A percentile compares a stretch with the other conserved stretches of the same genome.
Conservation (phyloP, 2,329 filamentous ascomycete species). For the Pezicula radicicola region DNA sequence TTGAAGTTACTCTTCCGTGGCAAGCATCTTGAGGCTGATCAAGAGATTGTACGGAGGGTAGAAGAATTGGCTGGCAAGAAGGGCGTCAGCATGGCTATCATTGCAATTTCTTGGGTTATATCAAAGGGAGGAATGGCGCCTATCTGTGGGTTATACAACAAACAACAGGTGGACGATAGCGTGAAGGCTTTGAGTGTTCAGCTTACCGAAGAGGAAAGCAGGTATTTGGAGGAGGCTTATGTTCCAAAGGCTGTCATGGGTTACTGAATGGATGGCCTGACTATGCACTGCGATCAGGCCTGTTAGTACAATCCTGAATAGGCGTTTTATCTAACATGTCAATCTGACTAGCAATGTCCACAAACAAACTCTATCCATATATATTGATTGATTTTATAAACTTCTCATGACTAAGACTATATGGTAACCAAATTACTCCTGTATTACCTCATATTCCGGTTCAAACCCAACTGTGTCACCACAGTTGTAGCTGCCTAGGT, state of each 20-base stretch:
- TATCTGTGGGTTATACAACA: slow-evolving; percentile 48
- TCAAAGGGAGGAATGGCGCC: slow-evolving; percentile 40
- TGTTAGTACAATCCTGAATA: too few species aligned
- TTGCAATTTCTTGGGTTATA: slow-evolving; percentile 54
- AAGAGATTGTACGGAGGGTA: slow-evolving; percentile 33
- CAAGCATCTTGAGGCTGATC: slow-evolving; percentile 18
- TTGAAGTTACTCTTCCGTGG: slow-evolving; percentile 1
- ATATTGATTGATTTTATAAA: too few species aligned
- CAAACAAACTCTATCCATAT: too few species aligned
- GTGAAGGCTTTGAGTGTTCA: slow-evolving; percentile 31
- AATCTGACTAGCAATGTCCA: too few species aligned
- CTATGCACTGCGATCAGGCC: too few species aligned
- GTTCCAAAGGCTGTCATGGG: slow-evolving; percentile 30
- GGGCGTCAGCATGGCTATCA: slow-evolving; percentile 52
- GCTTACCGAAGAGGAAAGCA: slow-evolving; percentile 44
- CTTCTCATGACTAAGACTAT: too few species aligned
- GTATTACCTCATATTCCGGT: too few species aligned
- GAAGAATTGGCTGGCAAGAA: slow-evolving; percentile 52
- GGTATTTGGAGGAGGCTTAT: slow-evolving; percentile 49
- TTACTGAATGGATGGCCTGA: too few species aligned
- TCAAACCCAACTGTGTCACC: too few species aligned
- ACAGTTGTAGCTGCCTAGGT: too few species aligned
- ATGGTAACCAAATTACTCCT: too few species aligned
- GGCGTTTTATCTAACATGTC: too few species aligned
- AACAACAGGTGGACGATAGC: slow-evolving; percentile 48